Conservation (phyloP, 176 grass and related monocot genomes). For the Aegilops longissima region DNA sequence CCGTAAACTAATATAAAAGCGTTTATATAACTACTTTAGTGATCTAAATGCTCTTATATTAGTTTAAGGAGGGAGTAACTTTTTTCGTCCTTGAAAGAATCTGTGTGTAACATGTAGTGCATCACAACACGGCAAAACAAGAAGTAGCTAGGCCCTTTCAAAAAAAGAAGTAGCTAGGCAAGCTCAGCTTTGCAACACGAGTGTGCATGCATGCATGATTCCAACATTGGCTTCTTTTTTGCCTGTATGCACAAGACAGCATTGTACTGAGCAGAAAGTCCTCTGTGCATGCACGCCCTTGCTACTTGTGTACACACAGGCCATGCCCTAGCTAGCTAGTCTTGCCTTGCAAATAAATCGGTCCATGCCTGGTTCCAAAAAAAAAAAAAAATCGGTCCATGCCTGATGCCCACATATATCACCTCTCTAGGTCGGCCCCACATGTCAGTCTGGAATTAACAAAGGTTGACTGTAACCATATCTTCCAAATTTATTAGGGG, state of each 20-base stretch:
- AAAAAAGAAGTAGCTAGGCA: neutral
- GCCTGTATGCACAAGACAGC: neutral
- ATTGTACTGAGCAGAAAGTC: slow-evolving; percentile 16
- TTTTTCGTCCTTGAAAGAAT: neutral
- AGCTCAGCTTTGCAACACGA: slow-evolving; percentile 4
- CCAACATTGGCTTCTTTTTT: slow-evolving; percentile 15
- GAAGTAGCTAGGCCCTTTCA: neutral
- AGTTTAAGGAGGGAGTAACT: neutral
- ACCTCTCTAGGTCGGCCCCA: neutral
- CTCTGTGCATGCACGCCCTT: slow-evolving; percentile 18
- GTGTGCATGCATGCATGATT: slow-evolving; percentile 3
- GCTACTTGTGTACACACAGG: neutral
- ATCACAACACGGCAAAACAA: slow-evolving; percentile 12
- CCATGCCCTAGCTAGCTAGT: neutral
- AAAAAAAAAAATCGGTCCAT: neutral
- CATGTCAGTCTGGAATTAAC: neutral
- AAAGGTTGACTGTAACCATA: neutral
- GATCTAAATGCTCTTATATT: no score
- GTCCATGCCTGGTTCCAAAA: neutral
- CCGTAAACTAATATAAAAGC: no score
- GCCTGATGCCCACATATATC: neutral
- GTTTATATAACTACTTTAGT: no score
- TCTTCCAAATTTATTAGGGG: neutral
- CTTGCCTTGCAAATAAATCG: neutral
- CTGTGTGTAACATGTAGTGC: neutral